Percentiles rank a stretch among this genome's conserved stretches.
Evolutionary conservation across 2,329 filamentous ascomycete genomes (phyloP).

Genomic region (Verticillium alfalfae): DNA sequence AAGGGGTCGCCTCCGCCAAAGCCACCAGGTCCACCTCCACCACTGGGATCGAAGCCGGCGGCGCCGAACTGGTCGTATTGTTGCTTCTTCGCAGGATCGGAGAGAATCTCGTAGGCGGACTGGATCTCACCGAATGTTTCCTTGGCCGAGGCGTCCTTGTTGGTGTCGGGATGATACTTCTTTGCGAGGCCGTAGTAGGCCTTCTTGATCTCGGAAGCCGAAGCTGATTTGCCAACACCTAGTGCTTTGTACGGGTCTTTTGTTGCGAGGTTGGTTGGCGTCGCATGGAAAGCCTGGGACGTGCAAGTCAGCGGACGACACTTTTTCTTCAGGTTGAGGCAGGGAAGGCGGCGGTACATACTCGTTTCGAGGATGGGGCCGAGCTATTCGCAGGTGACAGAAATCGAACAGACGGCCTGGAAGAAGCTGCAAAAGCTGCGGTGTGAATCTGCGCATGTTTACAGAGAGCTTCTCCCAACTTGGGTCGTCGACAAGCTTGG

Average conservation of each 20-base stretch:
- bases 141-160: slow-evolving; percentile 90
- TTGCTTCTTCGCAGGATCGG: slow-evolving; percentile 87
- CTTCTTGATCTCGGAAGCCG: slow-evolving; percentile 88
- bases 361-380: slow-evolving; percentile 10
- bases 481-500: slow-evolving; percentile 31
- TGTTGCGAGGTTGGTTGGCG: slow-evolving; percentile 40
- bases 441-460: slow-evolving; percentile 21
- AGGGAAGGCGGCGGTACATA: slow-evolving; percentile 4
- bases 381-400: slow-evolving; percentile 22
- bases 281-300: slow-evolving; percentile 55
- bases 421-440: slow-evolving; percentile 3
- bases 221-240: slow-evolving; percentile 77
- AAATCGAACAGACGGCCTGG: slow-evolving; percentile 6
- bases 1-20: slow-evolving; percentile 44
- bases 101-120: slow-evolving; percentile 87
- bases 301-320: slow-evolving; percentile 1
- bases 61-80: slow-evolving; percentile 88
- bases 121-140: slow-evolving; percentile 94
- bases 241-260: slow-evolving; percentile 85
- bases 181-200: slow-evolving; percentile 97
- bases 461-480: slow-evolving; percentile 31
- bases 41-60: slow-evolving; percentile 76
- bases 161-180: slow-evolving; percentile 96
- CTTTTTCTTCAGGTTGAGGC: background rate
- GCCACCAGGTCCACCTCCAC: slow-evolving; percentile 54